phyloP scores from a whole-genome alignment of 257 asterid species.

The Leptodermis oblonga region DNA sequence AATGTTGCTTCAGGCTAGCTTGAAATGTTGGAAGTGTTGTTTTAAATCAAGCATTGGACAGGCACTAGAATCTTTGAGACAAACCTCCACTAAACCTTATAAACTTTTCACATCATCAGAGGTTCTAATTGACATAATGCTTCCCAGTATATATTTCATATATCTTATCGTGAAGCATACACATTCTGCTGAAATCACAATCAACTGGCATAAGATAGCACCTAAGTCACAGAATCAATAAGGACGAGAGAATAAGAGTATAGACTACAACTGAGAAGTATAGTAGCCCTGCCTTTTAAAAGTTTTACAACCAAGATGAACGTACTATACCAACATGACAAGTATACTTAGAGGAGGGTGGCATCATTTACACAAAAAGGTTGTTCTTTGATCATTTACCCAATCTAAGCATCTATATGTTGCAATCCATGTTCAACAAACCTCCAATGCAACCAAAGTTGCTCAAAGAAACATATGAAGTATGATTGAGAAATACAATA shows the following conservation, averaged over 20 bases:
- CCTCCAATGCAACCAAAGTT: not conserved
- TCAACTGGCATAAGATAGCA: not conserved
- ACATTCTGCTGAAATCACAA: not conserved
- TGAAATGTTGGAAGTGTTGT: not conserved
- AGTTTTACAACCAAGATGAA: conserved; percentile 1
- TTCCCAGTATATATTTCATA: not conserved
- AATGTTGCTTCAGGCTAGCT: not conserved
- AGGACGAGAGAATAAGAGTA: not conserved
- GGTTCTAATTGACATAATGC: not conserved
- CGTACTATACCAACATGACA: not conserved
- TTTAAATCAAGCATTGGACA: too few species aligned
- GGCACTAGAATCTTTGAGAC: not conserved
- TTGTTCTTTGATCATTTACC: not conserved
- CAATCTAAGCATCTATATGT: not conserved
- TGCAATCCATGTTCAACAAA: not conserved
- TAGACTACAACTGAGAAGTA: not conserved
- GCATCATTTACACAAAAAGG: not conserved
- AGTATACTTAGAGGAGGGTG: not conserved
- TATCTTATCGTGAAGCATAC: not conserved
- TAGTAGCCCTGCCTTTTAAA: not conserved
- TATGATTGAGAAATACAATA: not conserved
- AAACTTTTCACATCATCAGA: not conserved
- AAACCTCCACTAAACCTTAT: not conserved
- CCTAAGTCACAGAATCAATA: not conserved
- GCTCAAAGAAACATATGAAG: not conserved